Conservation (phyloP, 1,284 basidiomycete species). For the Sanguinoderma infundibulare region DNA sequence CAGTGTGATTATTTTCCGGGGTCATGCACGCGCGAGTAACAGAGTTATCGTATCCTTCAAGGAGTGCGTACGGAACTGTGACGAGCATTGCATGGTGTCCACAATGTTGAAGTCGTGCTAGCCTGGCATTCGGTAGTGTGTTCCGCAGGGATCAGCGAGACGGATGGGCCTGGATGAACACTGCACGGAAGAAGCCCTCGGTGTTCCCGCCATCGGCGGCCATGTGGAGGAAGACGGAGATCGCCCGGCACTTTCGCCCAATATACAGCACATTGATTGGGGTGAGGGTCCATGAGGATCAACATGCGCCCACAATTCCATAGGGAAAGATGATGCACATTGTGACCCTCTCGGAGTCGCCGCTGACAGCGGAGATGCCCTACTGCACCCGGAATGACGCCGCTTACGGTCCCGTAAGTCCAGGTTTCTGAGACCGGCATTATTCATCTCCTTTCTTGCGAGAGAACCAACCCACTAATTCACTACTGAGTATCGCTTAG, state of each 20-base stretch:
- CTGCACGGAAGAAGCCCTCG: constrained; percentile 40
- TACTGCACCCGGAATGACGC: constrained; percentile 58
- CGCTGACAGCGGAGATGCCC: constrained; percentile 45
- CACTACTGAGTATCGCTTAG: too few relatives aligned
- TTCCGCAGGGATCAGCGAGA: constrained; percentile 36
- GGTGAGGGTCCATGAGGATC: not conserved
- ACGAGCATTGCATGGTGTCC: constrained; percentile 46
- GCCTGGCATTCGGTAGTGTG: constrained; percentile 35
- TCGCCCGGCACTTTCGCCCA: constrained; percentile 47
- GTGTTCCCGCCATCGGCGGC: constrained; percentile 35
- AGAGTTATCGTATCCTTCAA: too few relatives aligned
- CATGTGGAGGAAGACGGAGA: constrained; percentile 38
- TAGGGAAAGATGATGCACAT: constrained; percentile 20
- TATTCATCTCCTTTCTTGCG: too few relatives aligned
- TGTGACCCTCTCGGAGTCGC: constrained; percentile 39
- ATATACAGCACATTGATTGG: constrained; percentile 25
- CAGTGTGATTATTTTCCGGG: too few relatives aligned
- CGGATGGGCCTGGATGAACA: constrained; percentile 42
- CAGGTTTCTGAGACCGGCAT: too few relatives aligned
- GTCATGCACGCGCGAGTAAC: too few relatives aligned
- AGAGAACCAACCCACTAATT: too few relatives aligned
- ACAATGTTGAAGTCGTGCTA: constrained; percentile 38
- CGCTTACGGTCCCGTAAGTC: too few relatives aligned
- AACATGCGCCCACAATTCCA: too few relatives aligned
- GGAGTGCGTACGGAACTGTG: constrained; percentile 30